phyloP scores from a whole-genome alignment of 2,329 filamentous ascomycete species.

The Cercospora nicotianae region DNA sequence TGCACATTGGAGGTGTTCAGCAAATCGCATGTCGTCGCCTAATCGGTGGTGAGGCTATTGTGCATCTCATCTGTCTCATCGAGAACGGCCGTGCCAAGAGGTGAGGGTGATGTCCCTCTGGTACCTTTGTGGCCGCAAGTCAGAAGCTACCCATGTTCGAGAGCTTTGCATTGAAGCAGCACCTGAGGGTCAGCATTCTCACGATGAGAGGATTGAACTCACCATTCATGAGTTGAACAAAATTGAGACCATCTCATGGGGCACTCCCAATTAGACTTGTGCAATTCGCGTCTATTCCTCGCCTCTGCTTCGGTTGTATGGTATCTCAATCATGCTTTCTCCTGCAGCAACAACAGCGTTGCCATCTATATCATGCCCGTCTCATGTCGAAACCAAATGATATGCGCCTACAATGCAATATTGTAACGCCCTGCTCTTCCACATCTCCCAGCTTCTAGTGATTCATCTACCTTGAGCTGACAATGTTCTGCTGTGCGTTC shows the following conservation, averaged over 20 bases:
- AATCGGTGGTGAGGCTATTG: too few species aligned
- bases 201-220: not conserved
- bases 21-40: too few species aligned
- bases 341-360: not conserved
- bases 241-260: not conserved
- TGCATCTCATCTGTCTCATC: too few species aligned
- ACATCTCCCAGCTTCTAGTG: not conserved
- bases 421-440: not conserved
- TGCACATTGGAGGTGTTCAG: too few species aligned
- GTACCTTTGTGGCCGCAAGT: not conserved
- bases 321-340: conserved; percentile 1
- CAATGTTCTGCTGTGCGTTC: conserved; percentile 17
- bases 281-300: conserved; percentile 1
- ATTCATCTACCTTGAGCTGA: conserved; percentile 7
- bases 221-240: not conserved
- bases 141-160: not conserved
- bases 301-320: conserved; percentile 2
- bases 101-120: not conserved
- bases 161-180: too few species aligned
- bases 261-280: not conserved
- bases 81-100: too few species aligned
- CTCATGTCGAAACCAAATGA: not conserved
- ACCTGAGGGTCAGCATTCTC: not conserved
- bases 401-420: not conserved
- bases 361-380: not conserved